These are phyloP conservation scores for Phytophthora litchii DNA, from an alignment of 352 stramenopile species.

Conservation along the genomic window DNA sequence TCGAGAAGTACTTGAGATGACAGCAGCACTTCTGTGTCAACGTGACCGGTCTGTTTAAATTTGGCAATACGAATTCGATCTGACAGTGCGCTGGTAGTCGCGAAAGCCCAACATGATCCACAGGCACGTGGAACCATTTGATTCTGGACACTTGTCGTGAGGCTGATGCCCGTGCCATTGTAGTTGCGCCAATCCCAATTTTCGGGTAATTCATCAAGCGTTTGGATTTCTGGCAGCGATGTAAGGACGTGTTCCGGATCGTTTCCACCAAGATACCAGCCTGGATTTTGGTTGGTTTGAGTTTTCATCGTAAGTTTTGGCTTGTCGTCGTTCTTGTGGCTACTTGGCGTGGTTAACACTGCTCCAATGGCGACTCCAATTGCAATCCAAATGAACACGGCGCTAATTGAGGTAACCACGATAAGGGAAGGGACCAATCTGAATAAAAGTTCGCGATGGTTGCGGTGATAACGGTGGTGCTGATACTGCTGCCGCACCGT, in stretches of 20 bases:
- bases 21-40: slow-evolving; percentile 59
- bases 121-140: slow-evolving; percentile 76
- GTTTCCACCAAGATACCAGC: slow-evolving; percentile 60
- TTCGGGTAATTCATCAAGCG: slow-evolving; percentile 55
- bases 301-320: neutral
- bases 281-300: slow-evolving; percentile 38
- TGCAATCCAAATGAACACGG: slow-evolving; percentile 46
- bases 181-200: slow-evolving; percentile 79
- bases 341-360: slow-evolving; percentile 9
- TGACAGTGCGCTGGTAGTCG: slow-evolving; percentile 61
- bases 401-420: slow-evolving; percentile 11
- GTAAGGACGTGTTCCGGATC: slow-evolving; percentile 57
- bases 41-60: slow-evolving; percentile 53
- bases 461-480: neutral
- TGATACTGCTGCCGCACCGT: neutral
- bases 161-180: slow-evolving; percentile 66
- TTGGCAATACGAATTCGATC: slow-evolving; percentile 72
- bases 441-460: slow-evolving; percentile 9
- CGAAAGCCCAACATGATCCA: slow-evolving; percentile 78
- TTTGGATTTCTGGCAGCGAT: slow-evolving; percentile 41
- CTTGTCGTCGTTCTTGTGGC: slow-evolving; percentile 27
- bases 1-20: slow-evolving; percentile 70
- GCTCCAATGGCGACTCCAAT: slow-evolving; percentile 47
- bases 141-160: slow-evolving; percentile 71
- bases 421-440: slow-evolving; percentile 32